Base-by-base conservation (phyloP, 441 rosid genomes). In the Gossypium schwendimanii region DNA sequence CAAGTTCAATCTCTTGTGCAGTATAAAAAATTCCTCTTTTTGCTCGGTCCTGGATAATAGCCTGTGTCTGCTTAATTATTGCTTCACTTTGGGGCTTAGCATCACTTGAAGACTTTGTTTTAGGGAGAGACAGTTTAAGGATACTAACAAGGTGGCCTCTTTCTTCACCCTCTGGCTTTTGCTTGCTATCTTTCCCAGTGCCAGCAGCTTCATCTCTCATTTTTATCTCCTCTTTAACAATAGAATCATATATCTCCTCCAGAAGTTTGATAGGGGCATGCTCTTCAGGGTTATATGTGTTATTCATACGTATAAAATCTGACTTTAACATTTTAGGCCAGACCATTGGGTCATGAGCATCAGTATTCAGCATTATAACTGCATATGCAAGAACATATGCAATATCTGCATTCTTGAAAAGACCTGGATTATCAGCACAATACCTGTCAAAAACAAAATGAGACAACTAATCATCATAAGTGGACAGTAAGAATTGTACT, bases 331-430 rank as follows among this genome's bases (percentile, higher is more conserved):
- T 96, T 84, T 96, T 96, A 79, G 98, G 97, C 93, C 96, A 96
- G 76, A 93, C 92, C 92, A 90, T 84, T 41, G 98, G 93, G 75
- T 93, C 91, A 84, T 96, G 99, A 1, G 98, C 99, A 83, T 93
- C 98, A 53, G 97, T 90, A 76, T 96, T 96, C 82, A 96, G 77
- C 97, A 96, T 88, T 77, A 96, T 96, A 83, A 96, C 98, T 59
- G 98, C 94, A 82, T 96, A 96, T 63, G 98, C 98, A 80, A 96
- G 99, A 82, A 96, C 92, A 84, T 96, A 96, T 66, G 99, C 99
- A 69, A 94, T 93, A 75, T 93, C 97, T 65, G 98, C 98, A 81
- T 93, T 96, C 87, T 88, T 88, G 84, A 92, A 91, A 69, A 96
- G 94, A 74, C 88, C 96, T 14, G 98, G 98, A 78, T 96, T 93